Evolutionary conservation across 2,329 filamentous ascomycete species (phyloP), one percentile per base, ranked within the genome.

Genomic region (Huntiella abstrusa): DNA sequence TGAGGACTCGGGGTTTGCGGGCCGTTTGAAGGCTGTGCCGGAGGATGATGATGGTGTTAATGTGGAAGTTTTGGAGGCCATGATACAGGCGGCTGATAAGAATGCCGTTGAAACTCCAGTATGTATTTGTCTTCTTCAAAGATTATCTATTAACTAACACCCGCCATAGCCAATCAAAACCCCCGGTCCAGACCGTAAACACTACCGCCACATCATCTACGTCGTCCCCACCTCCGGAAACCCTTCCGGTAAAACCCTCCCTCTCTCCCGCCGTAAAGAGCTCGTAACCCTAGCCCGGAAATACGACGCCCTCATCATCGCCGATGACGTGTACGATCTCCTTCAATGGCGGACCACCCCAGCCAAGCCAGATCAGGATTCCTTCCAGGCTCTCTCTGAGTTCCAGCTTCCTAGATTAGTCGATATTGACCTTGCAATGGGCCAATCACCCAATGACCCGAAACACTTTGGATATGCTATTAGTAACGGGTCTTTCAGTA

Each of bases 251-350:
- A 80, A 80, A 56, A 86, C 83, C 3, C 88, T 92, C 77, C 76
- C 78, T 11, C 60, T 85, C 3, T 58, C 62, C 13, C 72, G 80
- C 22, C 73, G 91, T 3, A 64, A 77, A 52, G 66, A 66, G 8
- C 69, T 96, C 3, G 76, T 96, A 17, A 64, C 66, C n/a, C 62
- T 95, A 5, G 88, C 88, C 0, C 71, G 88, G 48, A 67, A 77
- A 49, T 75, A 80, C 58, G 78, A 96, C 58, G 84, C 83, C 5
- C 69, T 96, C n/a, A 62, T 95, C 47, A 69, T 95, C 22, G 75
- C 75, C 42, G 88, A 96, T 62, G 91, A 98, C 59, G 86, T 96
- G 7, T 98, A 98, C 58, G 88, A 96, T 59, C 80, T 88, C 53
- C 68, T 96, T 4, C 82, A 87, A 58, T 95, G 86, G 84, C 71